Percentiles rank a stretch among this genome's conserved stretches.
phyloP scores from a whole-genome alignment of 2,329 filamentous ascomycete species.

The Metarhizium guizhouense region DNA sequence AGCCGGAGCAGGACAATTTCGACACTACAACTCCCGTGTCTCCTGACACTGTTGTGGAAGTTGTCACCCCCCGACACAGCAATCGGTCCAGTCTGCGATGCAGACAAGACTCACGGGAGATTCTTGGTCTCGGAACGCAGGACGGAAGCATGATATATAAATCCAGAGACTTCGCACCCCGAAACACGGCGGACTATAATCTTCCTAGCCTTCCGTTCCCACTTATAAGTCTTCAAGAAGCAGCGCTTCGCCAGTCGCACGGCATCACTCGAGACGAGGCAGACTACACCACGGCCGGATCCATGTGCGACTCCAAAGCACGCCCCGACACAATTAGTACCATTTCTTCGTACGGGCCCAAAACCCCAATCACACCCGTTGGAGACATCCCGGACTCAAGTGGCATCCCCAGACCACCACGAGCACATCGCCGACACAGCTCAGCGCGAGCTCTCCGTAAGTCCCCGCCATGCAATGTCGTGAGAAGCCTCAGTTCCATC shows the following conservation, averaged over 20 bases:
- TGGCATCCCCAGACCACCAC: background rate
- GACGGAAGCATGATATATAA: background rate
- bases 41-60: background rate
- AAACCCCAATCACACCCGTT: slow-evolving; percentile 17
- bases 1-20: slow-evolving; percentile 4
- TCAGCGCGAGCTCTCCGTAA: slow-evolving; percentile 4
- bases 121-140: slow-evolving; percentile 2
- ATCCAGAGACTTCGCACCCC: slow-evolving; percentile 7
- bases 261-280: slow-evolving; percentile 26
- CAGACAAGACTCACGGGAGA: slow-evolving; percentile 5
- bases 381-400: slow-evolving; percentile 3
- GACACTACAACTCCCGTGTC: background rate
- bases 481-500: background rate
- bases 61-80: background rate
- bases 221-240: slow-evolving; percentile 28
- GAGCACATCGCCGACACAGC: background rate
- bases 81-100: background rate
- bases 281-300: slow-evolving; percentile 24
- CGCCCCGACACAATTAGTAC: slow-evolving; percentile 24
- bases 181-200: slow-evolving; percentile 11
- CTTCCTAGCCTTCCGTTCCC: slow-evolving; percentile 24
- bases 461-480: background rate
- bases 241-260: slow-evolving; percentile 23
- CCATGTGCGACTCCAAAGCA: slow-evolving; percentile 18
- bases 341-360: slow-evolving; percentile 15